Evolutionary conservation across 495 filamentous ascomycete genomes (phyloP), one percentile per base, ranked within the genome.

Genomic region (Penicillium desertorum): DNA sequence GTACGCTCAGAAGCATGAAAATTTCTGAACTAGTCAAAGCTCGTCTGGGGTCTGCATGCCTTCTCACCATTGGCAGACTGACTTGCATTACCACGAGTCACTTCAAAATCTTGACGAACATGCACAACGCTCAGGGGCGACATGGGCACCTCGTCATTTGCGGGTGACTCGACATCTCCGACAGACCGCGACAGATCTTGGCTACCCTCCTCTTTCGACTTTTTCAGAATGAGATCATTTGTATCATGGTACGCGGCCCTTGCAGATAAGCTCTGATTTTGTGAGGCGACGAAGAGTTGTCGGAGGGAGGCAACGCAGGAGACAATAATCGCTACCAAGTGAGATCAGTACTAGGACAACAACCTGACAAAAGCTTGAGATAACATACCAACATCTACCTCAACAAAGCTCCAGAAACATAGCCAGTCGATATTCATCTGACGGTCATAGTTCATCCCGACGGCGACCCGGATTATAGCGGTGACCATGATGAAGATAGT

Each of bases 401-500:
- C 67, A 30, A 69, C 52, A 54, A 65, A 65, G 27, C 67, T 65
- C 67, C 67, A 69, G n/a, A 64, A 59, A 41, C 52, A 67, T 9
- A 69, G 37, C 67, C 67, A 69, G 17, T 56, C 55, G 16, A 61
- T 63, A 43, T 70, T 62, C 5, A 61, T 47, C 19, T 61, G 45
- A 12, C 49, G 36, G 22, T 59, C 49, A 16, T 34, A 39, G 5
- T 54, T 61, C 42, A n/a, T 58, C 4, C 60, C 60, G n/a, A 65
- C 45, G 1, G 59, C 48, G 2, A 70, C 67, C 2, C 67, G 62
- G 8, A 67, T 48, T 22, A 70, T 62, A 14, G 67, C 51, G n/a
- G 62, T 53, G 11, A 63, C 27, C 59, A 65, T 70, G 9, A 65
- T 62, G 6, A 70, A 9, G 9, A 65, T 48, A 1, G 67, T 65